These are phyloP conservation scores for Neoconidiobolus thromboides DNA, from an alignment of 371 early-diverging fungal genomes.

Conservation along the genomic window DNA sequence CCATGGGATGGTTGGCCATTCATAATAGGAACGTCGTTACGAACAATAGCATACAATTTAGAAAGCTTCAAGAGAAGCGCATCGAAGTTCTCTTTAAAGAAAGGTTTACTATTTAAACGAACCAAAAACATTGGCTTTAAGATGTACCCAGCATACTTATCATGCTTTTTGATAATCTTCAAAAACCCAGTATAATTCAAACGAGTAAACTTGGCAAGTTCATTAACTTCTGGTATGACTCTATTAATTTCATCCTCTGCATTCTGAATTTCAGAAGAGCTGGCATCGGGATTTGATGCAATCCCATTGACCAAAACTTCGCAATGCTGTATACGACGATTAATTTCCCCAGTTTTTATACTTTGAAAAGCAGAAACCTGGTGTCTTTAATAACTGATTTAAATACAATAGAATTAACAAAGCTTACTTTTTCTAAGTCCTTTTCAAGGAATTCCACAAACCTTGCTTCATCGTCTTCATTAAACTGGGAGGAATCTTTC, in stretches of 20 bases:
- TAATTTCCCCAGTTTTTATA: slow-evolving; percentile 77
- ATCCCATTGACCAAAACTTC: slow-evolving; percentile 30
- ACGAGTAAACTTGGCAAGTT: slow-evolving; percentile 83
- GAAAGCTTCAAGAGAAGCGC: slow-evolving; percentile 76
- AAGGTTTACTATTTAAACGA: slow-evolving; percentile 68
- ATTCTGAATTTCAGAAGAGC: slow-evolving; percentile 36
- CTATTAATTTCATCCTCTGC: slow-evolving; percentile 65
- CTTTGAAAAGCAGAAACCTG: slow-evolving; percentile 69
- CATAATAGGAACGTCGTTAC: slow-evolving; percentile 18
- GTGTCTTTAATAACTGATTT: not conserved
- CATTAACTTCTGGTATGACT: slow-evolving; percentile 80
- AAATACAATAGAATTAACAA: not conserved
- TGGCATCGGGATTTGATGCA: slow-evolving; percentile 30
- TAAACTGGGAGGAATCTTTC: slow-evolving; percentile 18
- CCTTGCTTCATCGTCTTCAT: slow-evolving; percentile 58
- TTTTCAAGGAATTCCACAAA: slow-evolving; percentile 75
- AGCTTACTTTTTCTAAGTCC: slow-evolving; percentile 72
- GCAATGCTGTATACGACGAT: slow-evolving; percentile 56
- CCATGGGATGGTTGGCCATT: not conserved
- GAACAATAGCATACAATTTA: slow-evolving; percentile 71
- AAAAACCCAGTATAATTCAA: slow-evolving; percentile 94
- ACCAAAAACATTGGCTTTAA: slow-evolving; percentile 79
- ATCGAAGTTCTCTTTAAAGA: slow-evolving; percentile 84
- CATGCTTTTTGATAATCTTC: slow-evolving; percentile 96
- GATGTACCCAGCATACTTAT: slow-evolving; percentile 61